These are phyloP conservation scores for Cytospora chrysosperma DNA, from an alignment of 2,329 filamentous ascomycete species.

Conservation along the genomic window DNA sequence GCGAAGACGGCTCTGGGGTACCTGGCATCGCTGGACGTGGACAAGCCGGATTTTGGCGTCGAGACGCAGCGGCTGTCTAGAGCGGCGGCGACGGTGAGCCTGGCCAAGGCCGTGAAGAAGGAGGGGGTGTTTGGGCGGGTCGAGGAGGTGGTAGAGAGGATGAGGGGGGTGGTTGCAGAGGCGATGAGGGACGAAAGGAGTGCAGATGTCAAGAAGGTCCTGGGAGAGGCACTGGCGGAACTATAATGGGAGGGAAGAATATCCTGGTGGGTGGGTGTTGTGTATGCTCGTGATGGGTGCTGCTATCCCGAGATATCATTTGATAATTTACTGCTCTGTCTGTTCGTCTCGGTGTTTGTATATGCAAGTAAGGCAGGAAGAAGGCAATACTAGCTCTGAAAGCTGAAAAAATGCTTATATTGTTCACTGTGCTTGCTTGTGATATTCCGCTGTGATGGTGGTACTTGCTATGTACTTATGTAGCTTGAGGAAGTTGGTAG, in stretches of 20 bases:
- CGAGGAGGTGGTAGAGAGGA: slow-evolving; percentile 25
- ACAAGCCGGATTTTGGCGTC: slow-evolving; percentile 46
- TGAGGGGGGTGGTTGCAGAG: slow-evolving; percentile 46
- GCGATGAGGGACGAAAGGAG: slow-evolving; percentile 34
- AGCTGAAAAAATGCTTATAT: too few species aligned
- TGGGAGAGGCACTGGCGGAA: slow-evolving; percentile 27
- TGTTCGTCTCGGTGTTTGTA: too few species aligned
- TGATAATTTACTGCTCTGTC: too few species aligned
- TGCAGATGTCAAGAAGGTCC: slow-evolving; percentile 34
- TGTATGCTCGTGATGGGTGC: neutral
- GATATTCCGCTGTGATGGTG: too few species aligned
- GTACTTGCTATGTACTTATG: too few species aligned
- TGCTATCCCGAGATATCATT: neutral
- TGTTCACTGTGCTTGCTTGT: too few species aligned
- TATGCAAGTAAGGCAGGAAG: too few species aligned
- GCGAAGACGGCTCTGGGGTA: slow-evolving; percentile 37
- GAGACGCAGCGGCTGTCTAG: slow-evolving; percentile 52
- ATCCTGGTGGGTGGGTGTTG: neutral
- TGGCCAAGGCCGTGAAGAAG: slow-evolving; percentile 42
- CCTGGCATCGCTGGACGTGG: slow-evolving; percentile 47
- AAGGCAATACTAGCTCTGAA: too few species aligned
- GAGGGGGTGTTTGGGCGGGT: slow-evolving; percentile 44
- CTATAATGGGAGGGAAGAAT: neutral
- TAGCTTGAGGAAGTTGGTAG: too few species aligned
- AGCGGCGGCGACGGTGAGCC: slow-evolving; percentile 45